phyloP scores from a whole-genome alignment of 257 asterid genomes.

The Solanum pimpinellifolium region DNA sequence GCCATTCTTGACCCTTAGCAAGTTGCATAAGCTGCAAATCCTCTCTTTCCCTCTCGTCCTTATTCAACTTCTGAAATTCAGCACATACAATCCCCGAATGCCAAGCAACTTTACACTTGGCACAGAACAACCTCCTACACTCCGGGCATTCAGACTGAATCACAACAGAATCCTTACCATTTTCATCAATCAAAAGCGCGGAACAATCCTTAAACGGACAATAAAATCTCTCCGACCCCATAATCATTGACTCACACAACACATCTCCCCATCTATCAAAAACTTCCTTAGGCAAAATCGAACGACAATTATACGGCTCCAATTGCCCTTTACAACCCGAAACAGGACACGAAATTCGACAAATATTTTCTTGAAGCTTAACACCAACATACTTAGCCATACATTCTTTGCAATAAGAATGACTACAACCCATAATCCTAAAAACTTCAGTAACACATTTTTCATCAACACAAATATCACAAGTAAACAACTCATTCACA shows the following conservation, averaged over 20 bases:
- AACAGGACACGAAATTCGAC: conserved; percentile 35
- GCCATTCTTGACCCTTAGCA: conserved; percentile 10
- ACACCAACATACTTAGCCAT: conserved; percentile 33
- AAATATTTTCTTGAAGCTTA: conserved; percentile 33
- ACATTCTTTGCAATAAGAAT: conserved; percentile 41
- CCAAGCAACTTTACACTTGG: conserved; percentile 48
- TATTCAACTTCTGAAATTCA: conserved; percentile 30
- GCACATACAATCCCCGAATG: conserved; percentile 30
- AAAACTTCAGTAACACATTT: conserved; percentile 16
- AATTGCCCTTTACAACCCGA: conserved; percentile 34
- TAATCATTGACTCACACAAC: conserved; percentile 41
- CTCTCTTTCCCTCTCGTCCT: conserved; percentile 4
- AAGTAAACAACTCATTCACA: neutral
- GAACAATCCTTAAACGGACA: conserved; percentile 68
- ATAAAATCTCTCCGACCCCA: conserved; percentile 37
- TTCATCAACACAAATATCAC: conserved; percentile 39
- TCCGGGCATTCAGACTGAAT: conserved; percentile 37
- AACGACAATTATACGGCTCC: conserved; percentile 48
- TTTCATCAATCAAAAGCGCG: conserved; percentile 34
- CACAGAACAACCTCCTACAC: conserved; percentile 53
- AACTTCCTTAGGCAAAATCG: conserved; percentile 44
- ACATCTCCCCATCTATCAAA: conserved; percentile 72
- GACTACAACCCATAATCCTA: conserved; percentile 27
- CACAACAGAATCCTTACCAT: neutral
- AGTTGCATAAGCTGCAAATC: conserved; percentile 10